A percentile compares a stretch with the other conserved stretches of the same genome.
phyloP scores from a whole-genome alignment of 495 filamentous ascomycete species.

The Penicillium ochrochloron region DNA sequence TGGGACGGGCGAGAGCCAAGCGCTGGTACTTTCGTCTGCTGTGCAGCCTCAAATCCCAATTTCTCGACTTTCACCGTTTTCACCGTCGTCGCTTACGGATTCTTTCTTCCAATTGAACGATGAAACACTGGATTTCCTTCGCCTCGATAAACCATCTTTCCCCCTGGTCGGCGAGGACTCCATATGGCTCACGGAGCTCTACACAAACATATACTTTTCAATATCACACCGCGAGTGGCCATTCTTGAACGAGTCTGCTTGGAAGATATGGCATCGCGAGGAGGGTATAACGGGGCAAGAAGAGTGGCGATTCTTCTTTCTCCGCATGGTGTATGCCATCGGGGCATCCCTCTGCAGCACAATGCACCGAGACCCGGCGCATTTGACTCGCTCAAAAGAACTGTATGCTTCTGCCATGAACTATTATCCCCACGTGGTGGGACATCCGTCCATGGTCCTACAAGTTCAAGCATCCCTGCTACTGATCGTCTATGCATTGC shows the following conservation, averaged over 20 bases:
- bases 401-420: slow-evolving; percentile 36
- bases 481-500: slow-evolving; percentile 40
- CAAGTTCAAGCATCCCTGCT: slow-evolving; percentile 42
- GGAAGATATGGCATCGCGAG: slow-evolving; percentile 35
- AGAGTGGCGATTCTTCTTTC: slow-evolving; percentile 37
- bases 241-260: slow-evolving; percentile 33
- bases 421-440: slow-evolving; percentile 38
- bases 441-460: slow-evolving; percentile 33
- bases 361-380: slow-evolving; percentile 31
- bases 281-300: slow-evolving; percentile 22
- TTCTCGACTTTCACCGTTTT: slow-evolving; percentile 12
- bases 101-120: slow-evolving; percentile 15
- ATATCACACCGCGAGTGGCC: slow-evolving; percentile 43
- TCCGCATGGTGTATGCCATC: slow-evolving; percentile 41
- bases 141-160: slow-evolving; percentile 20
- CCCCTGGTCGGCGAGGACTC: slow-evolving; percentile 22
- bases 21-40: slow-evolving; percentile 14
- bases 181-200: slow-evolving; percentile 35
- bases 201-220: slow-evolving; percentile 39
- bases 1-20: slow-evolving; percentile 12
- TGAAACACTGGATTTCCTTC: slow-evolving; percentile 24
- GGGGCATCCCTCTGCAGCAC: slow-evolving; percentile 35
- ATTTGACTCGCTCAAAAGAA: slow-evolving; percentile 32
- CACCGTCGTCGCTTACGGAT: slow-evolving; percentile 16
- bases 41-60: slow-evolving; percentile 4